Conservation (phyloP, 164 flowering plant genomes). For the Chimonanthus salicifolius region DNA sequence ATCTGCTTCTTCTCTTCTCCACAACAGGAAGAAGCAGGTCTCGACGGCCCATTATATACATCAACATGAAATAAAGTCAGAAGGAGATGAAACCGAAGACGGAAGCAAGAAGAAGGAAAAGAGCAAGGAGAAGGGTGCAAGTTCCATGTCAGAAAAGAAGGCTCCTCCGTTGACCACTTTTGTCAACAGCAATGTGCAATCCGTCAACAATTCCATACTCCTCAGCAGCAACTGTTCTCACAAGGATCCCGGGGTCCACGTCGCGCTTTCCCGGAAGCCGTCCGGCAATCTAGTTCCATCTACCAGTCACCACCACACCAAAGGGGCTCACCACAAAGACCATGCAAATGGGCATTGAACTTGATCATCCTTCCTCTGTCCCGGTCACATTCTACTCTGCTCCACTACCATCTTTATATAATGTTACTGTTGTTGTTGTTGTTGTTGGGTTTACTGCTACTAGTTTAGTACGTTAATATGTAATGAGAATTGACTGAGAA, state of each 20-base stretch:
- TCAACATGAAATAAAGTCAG: not conserved
- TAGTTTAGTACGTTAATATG: too few species aligned
- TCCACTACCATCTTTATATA: too few species aligned
- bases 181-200: constrained; percentile 72
- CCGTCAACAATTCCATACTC: constrained; percentile 58
- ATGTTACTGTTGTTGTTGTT: too few species aligned
- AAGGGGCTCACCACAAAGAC: not conserved
- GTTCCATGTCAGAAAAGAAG: not conserved
- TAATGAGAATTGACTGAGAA: too few species aligned
- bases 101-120: constrained; percentile 15
- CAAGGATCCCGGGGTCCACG: constrained; percentile 62
- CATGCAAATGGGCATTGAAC: not conserved
- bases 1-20: constrained; percentile 5
- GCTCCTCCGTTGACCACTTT: constrained; percentile 27
- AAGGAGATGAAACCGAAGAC: constrained; percentile 11
- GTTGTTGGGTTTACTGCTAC: too few species aligned
- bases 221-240: constrained; percentile 29
- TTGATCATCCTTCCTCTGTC: not conserved
- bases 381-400: too few species aligned
- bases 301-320: not conserved
- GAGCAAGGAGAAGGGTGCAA: constrained; percentile 7
- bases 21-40: constrained; percentile 16
- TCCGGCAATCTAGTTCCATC: not conserved
- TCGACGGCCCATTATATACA: not conserved
- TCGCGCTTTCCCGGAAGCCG: constrained; percentile 39